These are phyloP conservation scores for Athelia sp. DNA, from an alignment of 1,284 basidiomycete species.

Conservation along the genomic window DNA sequence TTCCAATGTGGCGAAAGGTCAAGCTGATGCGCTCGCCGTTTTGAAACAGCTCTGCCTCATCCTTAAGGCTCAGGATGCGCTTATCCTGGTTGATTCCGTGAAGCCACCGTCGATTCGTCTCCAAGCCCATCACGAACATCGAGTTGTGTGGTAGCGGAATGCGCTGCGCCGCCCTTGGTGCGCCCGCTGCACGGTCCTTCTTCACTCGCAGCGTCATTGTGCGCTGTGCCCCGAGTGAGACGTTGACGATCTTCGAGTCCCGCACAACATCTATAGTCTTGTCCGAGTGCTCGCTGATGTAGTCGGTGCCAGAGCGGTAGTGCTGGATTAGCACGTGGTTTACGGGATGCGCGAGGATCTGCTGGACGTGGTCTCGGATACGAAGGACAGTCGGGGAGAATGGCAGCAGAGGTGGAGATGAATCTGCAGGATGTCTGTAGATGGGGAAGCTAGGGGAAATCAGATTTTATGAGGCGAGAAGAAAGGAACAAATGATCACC, in stretches of 20 bases:
- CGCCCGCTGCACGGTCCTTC: slow-evolving; percentile 32
- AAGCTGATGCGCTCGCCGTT: slow-evolving; percentile 68
- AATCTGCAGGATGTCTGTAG: slow-evolving; percentile 76
- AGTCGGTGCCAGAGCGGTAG: slow-evolving; percentile 70
- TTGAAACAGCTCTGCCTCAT: slow-evolving; percentile 43
- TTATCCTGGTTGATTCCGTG: slow-evolving; percentile 71
- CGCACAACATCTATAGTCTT: slow-evolving; percentile 74
- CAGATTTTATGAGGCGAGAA: too few relatives aligned
- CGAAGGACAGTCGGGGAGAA: slow-evolving; percentile 62
- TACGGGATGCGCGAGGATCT: slow-evolving; percentile 49
- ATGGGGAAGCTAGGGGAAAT: slow-evolving; percentile 51
- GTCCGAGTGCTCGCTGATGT: slow-evolving; percentile 78
- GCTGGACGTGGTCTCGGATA: slow-evolving; percentile 59
- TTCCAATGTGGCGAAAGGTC: slow-evolving; percentile 72
- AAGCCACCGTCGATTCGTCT: slow-evolving; percentile 65
- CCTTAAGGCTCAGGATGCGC: slow-evolving; percentile 47
- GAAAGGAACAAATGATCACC: too few relatives aligned
- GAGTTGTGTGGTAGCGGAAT: slow-evolving; percentile 72
- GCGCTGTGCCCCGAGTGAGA: slow-evolving; percentile 69
- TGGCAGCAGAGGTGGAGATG: slow-evolving; percentile 56
- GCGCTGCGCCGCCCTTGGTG: slow-evolving; percentile 43
- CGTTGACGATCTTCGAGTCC: slow-evolving; percentile 68
- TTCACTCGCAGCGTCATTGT: slow-evolving; percentile 66
- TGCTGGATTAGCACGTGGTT: slow-evolving; percentile 77
- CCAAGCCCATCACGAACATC: slow-evolving; percentile 69